Evolutionary conservation across 805 yeast species (phyloP), one percentile per base, ranked within the genome.

Genomic region (Hanseniaspora clermontiae): DNA sequence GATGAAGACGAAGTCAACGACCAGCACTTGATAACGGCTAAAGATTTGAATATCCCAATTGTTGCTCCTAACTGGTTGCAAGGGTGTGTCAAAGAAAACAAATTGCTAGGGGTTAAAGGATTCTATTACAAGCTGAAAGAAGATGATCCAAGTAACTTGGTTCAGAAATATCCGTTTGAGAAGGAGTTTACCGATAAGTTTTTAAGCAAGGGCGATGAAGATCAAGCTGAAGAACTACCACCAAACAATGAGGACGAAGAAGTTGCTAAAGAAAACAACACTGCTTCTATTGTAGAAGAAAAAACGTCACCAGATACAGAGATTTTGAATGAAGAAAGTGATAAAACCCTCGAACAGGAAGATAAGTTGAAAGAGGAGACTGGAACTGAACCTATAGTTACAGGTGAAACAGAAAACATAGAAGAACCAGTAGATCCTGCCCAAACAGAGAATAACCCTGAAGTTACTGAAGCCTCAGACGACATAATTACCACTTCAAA

Each of bases 11-110:
- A 64, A 49, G 66, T 64, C 11, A 64, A 62, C 36, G 69, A 67
- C 59, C 63, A 60, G 20, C 90, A 87, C 68, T 85, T 79, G 72
- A 75, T 81, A 60, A 83, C 81, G 66, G 98, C 97, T 1, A 76
- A 77, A 59, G 89, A 84, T 54, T 79, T 81, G 72, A 93, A 89
- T 66, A 88, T 93, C 57, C 98, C 98, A 1, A 79, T 93, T 42
- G 90, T 93, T 31, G 79, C 95, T 68, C 97, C 98, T 0, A 97
- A 93, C 67, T 93, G 97, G 97, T 73, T 93, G 57, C 84, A 85
- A 68, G 96, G 97, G 0, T 93, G 97, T 72, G 95, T 87, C 63
- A 68, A 77, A 45, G 97, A 90, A 65, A 80, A 93, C 62, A 73
- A 96, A 64, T 82, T 93, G 57, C 95, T 90, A 45, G 96, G 97